Conservation (phyloP, 2,329 filamentous ascomycete genomes). For the Trichoderma sp. region DNA sequence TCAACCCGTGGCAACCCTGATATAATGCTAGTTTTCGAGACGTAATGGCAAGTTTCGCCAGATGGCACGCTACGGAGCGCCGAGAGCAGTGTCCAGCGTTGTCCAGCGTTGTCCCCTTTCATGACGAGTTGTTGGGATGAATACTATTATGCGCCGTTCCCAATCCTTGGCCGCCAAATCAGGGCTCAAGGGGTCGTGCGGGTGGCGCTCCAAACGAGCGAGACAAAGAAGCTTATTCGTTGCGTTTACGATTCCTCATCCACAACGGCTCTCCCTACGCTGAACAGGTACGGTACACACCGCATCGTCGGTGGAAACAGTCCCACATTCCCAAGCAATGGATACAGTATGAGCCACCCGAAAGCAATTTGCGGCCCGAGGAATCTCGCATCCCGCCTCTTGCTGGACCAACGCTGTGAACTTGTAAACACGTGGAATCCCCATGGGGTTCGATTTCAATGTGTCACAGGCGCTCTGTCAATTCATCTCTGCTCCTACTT, state of each 20-base stretch:
- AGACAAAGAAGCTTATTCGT: background rate
- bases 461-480: background rate
- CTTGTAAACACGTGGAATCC: constrained; percentile 15
- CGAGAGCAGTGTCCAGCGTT: background rate
- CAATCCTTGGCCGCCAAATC: background rate
- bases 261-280: background rate
- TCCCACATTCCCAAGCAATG: background rate
- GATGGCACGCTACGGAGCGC: background rate
- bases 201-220: background rate
- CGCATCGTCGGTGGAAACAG: background rate
- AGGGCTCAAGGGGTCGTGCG: background rate
- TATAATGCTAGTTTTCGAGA: constrained; percentile 2
- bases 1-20: background rate
- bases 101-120: background rate
- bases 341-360: background rate
- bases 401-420: constrained; percentile 5
- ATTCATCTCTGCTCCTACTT: background rate
- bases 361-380: constrained; percentile 2
- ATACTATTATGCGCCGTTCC: background rate
- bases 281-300: background rate
- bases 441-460: constrained; percentile 12
- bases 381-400: background rate
- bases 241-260: background rate
- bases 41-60: constrained; percentile 10
- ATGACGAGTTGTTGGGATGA: background rate